Evolutionary conservation across 176 grass and related monocot species (phyloP).

Genomic region (Juncus inflexus): DNA sequence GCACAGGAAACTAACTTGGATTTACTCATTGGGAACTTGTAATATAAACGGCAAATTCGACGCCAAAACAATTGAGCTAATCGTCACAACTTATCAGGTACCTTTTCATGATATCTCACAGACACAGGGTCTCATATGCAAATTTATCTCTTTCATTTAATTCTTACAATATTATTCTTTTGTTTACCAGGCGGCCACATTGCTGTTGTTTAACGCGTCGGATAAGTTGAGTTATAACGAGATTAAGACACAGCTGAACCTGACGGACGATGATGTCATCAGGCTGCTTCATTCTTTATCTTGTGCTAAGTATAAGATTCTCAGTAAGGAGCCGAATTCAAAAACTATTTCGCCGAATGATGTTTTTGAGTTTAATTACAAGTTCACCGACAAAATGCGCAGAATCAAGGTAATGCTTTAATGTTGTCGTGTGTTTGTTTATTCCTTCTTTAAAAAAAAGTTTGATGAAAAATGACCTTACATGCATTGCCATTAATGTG

Average conservation of each 20-base stretch:
- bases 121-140: no score
- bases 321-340: conserved; percentile 77
- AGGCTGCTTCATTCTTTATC: conserved; percentile 98
- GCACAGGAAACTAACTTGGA: conserved; percentile 92
- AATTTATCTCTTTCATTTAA: no score
- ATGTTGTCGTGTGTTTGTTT: no score
- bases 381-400: conserved; percentile 89
- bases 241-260: conserved; percentile 83
- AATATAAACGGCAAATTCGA: conserved; percentile 85
- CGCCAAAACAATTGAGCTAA: conserved; percentile 64
- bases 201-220: conserved; percentile 81
- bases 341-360: conserved; percentile 72
- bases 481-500: no score
- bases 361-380: conserved; percentile 83
- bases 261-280: conserved; percentile 93
- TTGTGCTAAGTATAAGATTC: conserved; percentile 95
- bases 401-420: conserved; percentile 71
- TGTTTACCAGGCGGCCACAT: conserved; percentile 56
- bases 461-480: no score
- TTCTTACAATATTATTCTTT: no score
- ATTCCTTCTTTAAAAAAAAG: no score
- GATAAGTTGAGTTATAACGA: conserved; percentile 82
- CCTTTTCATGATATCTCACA: not conserved
- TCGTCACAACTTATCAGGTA: conserved; percentile 95
- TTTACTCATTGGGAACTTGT: conserved; percentile 94